Evolutionary conservation across 23 red algal species (phyloP).

Genomic region (Chondrus crispus): DNA sequence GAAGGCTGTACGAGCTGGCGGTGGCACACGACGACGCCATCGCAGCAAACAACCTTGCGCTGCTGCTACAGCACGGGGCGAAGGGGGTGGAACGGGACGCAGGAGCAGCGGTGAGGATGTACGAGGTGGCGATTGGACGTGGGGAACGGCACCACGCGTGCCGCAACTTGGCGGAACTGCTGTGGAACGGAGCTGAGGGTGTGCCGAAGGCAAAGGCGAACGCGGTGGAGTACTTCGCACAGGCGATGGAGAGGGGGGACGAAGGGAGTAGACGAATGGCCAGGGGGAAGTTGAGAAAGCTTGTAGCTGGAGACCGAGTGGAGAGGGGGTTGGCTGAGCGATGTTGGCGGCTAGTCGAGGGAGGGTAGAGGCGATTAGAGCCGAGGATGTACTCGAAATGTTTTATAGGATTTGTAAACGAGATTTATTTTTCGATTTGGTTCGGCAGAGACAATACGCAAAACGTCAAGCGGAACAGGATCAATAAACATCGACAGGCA

Average conservation of each 20-base stretch:
- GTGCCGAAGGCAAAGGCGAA: not conserved
- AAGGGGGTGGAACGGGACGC: slow-evolving; percentile 23
- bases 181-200: slow-evolving; percentile 44
- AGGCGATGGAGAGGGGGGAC: slow-evolving; percentile 47
- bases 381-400: too few relatives aligned
- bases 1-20: slow-evolving; percentile 46
- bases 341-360: too few relatives aligned
- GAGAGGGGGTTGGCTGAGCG: too few relatives aligned
- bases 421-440: too few relatives aligned
- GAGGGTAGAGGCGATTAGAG: too few relatives aligned
- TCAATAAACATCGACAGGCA: too few relatives aligned
- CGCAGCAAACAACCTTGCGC: slow-evolving; percentile 51
- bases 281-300: not conserved
- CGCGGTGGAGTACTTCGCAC: slow-evolving; percentile 56
- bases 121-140: slow-evolving; percentile 29
- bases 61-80: slow-evolving; percentile 42
- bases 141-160: slow-evolving; percentile 54
- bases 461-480: too few relatives aligned
- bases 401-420: too few relatives aligned
- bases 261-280: not conserved
- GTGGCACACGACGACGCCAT: slow-evolving; percentile 34
- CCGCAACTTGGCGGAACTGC: slow-evolving; percentile 44
- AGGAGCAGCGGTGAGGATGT: not conserved
- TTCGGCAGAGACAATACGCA: too few relatives aligned
- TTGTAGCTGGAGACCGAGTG: too few relatives aligned